Evolutionary conservation across 768 basidiomycete species (phyloP), one percentile per base, ranked within the genome.

Genomic region (Xerocomus brunneocitrinus): DNA sequence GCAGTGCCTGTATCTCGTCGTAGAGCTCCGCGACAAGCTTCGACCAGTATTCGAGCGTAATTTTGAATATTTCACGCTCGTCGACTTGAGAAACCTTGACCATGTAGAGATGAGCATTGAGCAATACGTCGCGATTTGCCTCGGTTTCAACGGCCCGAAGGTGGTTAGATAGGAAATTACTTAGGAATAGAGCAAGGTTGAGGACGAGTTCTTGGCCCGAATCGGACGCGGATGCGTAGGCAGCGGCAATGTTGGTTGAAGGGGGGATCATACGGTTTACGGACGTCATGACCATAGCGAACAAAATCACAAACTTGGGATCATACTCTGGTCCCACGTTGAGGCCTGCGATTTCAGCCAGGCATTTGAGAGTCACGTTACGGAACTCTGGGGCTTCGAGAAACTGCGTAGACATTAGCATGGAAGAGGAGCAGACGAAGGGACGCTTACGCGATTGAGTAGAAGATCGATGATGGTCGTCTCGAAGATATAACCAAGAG

Each of bases 21-120:
- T 99, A 98, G 19, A 99, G 79, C 66, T 97, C 95, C 2, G 92
- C 84, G 13, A 99, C 95, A 27, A 99, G 85, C 70, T 95, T 94
- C 50, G 85, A 70, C 92, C 97, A 99, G 73, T 98, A 99, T 67
- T 98, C 97, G 64, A 98, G 73, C 61, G 95, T 97, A 64, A 99
- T 97, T 74, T 99, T 99, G 84, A 98, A 98, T 58, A 99, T 89
- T 71, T 99, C 97, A 48, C 95, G 86, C 67, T 99, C 97, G 63
- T 99, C 95, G 34, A 99, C 97, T 61, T 94, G 93, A 0, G 92
- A 95, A 35, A 99, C 85, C 72, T 98, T 98, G 67, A 98, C 91
- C 83, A 99, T 92, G 73, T 98, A 99, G 28, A 95, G 75, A 70
- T 99, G 95, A 0, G 95, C 95, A 66, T 98, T 99, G 49, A 98